These are phyloP conservation scores for Alternaria dauci DNA, from an alignment of 2,329 filamentous ascomycete species.

Conservation along the genomic window DNA sequence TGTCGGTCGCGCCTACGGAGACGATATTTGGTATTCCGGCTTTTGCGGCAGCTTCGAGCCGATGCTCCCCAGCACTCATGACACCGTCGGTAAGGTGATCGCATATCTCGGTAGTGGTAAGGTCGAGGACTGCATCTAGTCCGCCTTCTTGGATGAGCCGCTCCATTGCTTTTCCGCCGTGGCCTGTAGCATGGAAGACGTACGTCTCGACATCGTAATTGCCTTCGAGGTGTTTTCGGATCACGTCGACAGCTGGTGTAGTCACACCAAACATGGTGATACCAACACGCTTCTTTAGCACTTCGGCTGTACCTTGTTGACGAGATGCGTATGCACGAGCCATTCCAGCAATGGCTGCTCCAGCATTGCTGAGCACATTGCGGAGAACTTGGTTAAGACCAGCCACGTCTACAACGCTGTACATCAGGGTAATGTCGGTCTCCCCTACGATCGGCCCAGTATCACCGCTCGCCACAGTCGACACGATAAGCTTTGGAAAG, in stretches of 20 bases:
- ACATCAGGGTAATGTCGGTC: conserved; percentile 74
- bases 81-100: conserved; percentile 70
- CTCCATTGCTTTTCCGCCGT: conserved; percentile 75
- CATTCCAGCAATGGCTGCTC: conserved; percentile 68
- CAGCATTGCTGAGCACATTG: conserved; percentile 69
- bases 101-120: conserved; percentile 74
- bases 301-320: background rate
- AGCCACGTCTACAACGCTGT: conserved; percentile 74
- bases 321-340: conserved; percentile 55
- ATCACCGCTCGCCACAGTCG: conserved; percentile 73
- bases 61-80: conserved; percentile 65
- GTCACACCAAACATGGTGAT: conserved; percentile 81
- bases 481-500: conserved; percentile 74
- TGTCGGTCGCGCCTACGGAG: conserved; percentile 57
- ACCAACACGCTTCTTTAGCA: conserved; percentile 61
- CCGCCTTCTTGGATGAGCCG: conserved; percentile 64
- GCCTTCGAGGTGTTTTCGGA: conserved; percentile 59
- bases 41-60: conserved; percentile 66
- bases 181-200: conserved; percentile 74
- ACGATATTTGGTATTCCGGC: conserved; percentile 67
- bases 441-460: conserved; percentile 71
- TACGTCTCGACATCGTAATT: conserved; percentile 63
- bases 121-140: conserved; percentile 72
- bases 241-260: conserved; percentile 68
- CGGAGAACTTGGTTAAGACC: conserved; percentile 69